These are phyloP conservation scores for Erythrophleum ivorense DNA, from an alignment of 331 rosid genomes.

Conservation along the genomic window DNA sequence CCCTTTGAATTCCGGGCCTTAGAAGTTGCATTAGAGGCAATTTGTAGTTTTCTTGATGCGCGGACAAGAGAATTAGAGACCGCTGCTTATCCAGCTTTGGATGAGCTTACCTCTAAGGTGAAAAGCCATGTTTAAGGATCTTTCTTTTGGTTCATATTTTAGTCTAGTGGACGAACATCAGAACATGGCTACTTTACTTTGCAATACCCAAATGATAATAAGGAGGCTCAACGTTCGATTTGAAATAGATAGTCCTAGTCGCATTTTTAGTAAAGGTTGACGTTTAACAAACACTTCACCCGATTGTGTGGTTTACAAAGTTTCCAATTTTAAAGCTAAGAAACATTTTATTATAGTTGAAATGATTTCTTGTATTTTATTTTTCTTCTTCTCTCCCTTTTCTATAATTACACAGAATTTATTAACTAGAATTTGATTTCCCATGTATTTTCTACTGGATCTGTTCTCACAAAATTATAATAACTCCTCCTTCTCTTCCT, in stretches of 20 bases:
- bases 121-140: conserved; percentile 9
- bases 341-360: not conserved
- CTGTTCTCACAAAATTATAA: conserved; percentile 7
- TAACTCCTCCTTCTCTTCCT: not conserved
- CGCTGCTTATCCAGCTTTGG: conserved; percentile 90
- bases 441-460: conserved; percentile 3
- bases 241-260: not conserved
- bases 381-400: not conserved
- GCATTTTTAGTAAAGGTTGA: not conserved
- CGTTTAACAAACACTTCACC: too few relatives aligned
- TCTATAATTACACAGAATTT: not conserved
- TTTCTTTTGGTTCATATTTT: not conserved
- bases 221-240: not conserved
- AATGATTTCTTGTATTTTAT: too few relatives aligned
- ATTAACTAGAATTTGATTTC: conserved; percentile 10
- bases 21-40: conserved; percentile 80
- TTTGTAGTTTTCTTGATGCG: conserved; percentile 88
- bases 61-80: conserved; percentile 76
- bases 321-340: not conserved
- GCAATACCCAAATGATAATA: not conserved
- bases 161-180: conserved; percentile 8
- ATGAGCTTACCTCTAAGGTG: conserved; percentile 92
- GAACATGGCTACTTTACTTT: conserved; percentile 14
- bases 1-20: conserved; percentile 89
- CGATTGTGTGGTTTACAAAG: not conserved